Conservation (phyloP, 305 asterid species). For the Fraxinus paxiana region DNA sequence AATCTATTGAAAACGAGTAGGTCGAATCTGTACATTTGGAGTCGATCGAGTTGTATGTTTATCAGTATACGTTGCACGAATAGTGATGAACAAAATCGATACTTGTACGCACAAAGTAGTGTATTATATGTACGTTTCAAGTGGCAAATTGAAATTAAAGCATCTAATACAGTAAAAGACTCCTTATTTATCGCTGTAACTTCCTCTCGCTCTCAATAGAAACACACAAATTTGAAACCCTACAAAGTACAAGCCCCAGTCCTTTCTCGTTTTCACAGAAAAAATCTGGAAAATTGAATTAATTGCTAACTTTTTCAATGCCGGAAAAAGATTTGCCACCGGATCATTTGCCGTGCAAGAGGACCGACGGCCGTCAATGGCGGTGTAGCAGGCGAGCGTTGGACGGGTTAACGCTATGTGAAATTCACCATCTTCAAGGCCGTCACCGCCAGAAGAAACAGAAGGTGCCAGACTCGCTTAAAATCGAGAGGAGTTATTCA, state of each 20-base stretch:
- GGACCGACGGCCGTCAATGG: constrained; percentile 98
- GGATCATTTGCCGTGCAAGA: constrained; percentile 85
- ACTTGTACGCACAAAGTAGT: background rate
- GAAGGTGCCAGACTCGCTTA: constrained; percentile 81
- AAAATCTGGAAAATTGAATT: constrained; percentile 6
- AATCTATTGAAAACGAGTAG: background rate
- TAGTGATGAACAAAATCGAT: background rate
- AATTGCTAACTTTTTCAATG: constrained; percentile 17
- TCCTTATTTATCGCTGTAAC: background rate
- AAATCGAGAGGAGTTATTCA: constrained; percentile 58
- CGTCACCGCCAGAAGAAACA: constrained; percentile 72
- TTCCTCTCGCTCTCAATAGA: background rate
- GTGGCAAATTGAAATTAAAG: background rate
- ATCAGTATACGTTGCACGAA: background rate
- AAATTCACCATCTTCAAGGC: constrained; percentile 78
- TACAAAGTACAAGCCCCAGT: background rate
- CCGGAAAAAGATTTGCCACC: constrained; percentile 58
- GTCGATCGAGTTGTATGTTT: background rate
- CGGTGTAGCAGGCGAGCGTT: constrained; percentile 76
- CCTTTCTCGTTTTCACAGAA: background rate
- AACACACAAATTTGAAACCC: background rate
- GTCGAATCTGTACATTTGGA: background rate
- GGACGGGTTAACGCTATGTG: constrained; percentile 83
- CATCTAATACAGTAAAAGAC: background rate
- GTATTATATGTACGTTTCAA: background rate